Conservation (phyloP, 2,329 filamentous ascomycete species). For the Tolypocladium guangdongense region DNA sequence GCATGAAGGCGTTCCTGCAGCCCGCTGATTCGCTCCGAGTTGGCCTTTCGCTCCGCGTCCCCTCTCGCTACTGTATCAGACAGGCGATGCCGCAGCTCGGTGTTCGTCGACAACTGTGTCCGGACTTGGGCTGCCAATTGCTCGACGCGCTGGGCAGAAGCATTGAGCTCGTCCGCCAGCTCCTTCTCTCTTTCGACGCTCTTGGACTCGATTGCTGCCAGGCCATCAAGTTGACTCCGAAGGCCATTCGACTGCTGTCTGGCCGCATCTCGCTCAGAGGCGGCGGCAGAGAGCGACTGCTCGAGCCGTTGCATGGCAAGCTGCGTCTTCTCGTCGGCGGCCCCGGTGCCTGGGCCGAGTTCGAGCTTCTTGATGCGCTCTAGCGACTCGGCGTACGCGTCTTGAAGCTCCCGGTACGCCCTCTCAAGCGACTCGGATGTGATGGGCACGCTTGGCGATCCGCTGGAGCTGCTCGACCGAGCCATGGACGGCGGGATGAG, state of each 20-base stretch:
- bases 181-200: conserved; percentile 49
- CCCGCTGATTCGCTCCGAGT: conserved; percentile 69
- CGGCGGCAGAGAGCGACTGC: conserved; percentile 55
- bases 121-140: conserved; percentile 69
- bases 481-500: conserved; percentile 52
- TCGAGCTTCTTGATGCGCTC: conserved; percentile 57
- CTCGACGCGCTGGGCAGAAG: conserved; percentile 68
- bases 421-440: conserved; percentile 62
- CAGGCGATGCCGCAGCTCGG: conserved; percentile 63
- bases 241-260: conserved; percentile 53
- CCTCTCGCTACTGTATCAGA: conserved; percentile 71
- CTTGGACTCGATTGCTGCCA: conserved; percentile 45
- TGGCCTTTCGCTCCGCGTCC: conserved; percentile 71
- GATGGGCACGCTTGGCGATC: conserved; percentile 28
- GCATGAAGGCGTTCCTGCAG: conserved; percentile 71
- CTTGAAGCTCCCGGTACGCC: conserved; percentile 66
- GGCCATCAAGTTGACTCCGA: conserved; percentile 46
- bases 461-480: conserved; percentile 27
- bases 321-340: conserved; percentile 46
- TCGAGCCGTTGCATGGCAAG: conserved; percentile 56
- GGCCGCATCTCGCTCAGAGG: conserved; percentile 63
- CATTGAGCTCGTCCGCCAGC: conserved; percentile 58
- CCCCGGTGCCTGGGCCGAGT: conserved; percentile 24
- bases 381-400: conserved; percentile 56
- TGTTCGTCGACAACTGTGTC: conserved; percentile 69